These are phyloP conservation scores for Obba rivulosa DNA, from an alignment of 768 basidiomycete genomes.

Conservation along the genomic window DNA sequence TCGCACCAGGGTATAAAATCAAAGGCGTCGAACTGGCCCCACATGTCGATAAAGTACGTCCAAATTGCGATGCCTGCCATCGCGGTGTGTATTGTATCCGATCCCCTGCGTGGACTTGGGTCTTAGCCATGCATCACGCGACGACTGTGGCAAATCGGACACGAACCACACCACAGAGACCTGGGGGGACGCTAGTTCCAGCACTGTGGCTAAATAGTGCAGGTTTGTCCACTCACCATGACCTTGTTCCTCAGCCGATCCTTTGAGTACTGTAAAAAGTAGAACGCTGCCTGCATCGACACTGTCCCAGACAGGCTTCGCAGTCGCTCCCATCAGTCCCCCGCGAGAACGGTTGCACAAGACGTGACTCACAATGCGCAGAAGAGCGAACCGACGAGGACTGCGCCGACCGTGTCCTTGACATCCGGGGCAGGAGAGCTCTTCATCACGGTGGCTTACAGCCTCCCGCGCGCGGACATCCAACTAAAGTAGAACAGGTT, in stretches of 20 bases:
- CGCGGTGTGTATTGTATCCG: conserved; percentile 18
- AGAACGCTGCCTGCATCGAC: conserved; percentile 11
- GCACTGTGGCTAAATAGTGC: not conserved
- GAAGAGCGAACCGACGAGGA: conserved; percentile 9
- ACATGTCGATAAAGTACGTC: conserved; percentile 19
- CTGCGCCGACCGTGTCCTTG: conserved; percentile 9
- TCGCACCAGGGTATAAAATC: conserved; percentile 18
- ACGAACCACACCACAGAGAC: conserved; percentile 8
- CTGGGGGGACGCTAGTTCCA: not conserved
- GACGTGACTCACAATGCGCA: conserved; percentile 5
- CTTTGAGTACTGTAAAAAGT: conserved; percentile 9
- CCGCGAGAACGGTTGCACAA: too few relatives aligned
- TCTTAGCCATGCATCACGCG: not conserved
- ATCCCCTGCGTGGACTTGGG: conserved; percentile 7
- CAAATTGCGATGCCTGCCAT: conserved; percentile 17
- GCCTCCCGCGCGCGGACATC: too few relatives aligned
- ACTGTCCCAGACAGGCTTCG: conserved; percentile 12
- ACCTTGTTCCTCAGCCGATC: conserved; percentile 6
- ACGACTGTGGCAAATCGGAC: not conserved
- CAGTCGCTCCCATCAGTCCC: not conserved
- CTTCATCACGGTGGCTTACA: not conserved
- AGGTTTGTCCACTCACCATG: not conserved
- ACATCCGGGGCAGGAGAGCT: not conserved
- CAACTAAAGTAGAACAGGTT: too few relatives aligned
- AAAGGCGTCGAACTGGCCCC: conserved; percentile 11